Evolutionary conservation across 2,329 filamentous ascomycete species (phyloP), one percentile per base, ranked within the genome.

Genomic region (Zasmidium angulare): DNA sequence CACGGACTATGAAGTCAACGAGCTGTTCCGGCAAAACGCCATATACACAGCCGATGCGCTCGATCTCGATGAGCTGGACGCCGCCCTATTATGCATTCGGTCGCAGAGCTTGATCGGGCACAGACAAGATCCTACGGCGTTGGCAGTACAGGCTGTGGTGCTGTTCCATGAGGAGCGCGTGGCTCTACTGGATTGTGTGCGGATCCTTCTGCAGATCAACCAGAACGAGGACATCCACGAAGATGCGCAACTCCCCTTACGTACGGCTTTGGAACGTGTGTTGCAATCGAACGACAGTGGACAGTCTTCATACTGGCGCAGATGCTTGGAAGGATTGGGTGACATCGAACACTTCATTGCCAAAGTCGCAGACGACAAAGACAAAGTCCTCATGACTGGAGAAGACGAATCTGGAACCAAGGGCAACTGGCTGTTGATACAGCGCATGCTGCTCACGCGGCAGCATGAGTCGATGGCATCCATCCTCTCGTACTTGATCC

Each of bases 401-500:
- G 86, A 89, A 64, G 79, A 79, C 6, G 81, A 82, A 23, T 76
- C 82, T 48, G 81, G 82, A 10, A 89, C 93, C 65, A 82, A 88
- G 58, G 81, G 88, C 65, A 90, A 96, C 71, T 89, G 88, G 2
- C 84, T 96, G 62, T 88, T 93, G 67, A 90, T 90, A 69, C 90
- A 96, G 68, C 86, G 89, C 48, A 79, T 85, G 65, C 96, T 91
- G 69, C 82, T 99, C 53, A 86, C 89, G 21, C 88, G 91, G 69
- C 93, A 99, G 74, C 96, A 99, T 72, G 93, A 99, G 72, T 86
- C 89, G 17, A 79, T 99, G 17, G 88, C 89, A 12, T 84, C 91
- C n/a, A 89, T 96, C 55, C 78, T 96, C 53, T 87, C 86, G 62
- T 87, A 89, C 61, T 84, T 95, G 56, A 84, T 96, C n/a, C n/a